Percentiles rank a stretch among this genome's conserved stretches.
Evolutionary conservation across 306 rosid genomes (phyloP).

Genomic region (Geum urbanum): DNA sequence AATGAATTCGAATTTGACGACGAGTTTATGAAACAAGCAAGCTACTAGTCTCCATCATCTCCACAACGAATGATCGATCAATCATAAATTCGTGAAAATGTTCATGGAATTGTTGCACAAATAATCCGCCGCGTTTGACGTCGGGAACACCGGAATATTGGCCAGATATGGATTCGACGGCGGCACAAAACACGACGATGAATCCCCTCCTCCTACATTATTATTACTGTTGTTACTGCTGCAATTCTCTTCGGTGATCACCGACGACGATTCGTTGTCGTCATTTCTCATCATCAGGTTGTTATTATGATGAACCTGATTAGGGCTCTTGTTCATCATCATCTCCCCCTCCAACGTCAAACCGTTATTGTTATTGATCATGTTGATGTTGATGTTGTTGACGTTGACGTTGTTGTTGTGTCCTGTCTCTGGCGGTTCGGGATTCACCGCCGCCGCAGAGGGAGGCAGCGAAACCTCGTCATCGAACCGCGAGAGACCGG

Average conservation of each 20-base stretch:
- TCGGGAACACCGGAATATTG: conserved; percentile 26
- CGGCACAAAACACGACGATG: conserved; percentile 42
- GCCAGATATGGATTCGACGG: conserved; percentile 38
- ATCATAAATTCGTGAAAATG: conserved; percentile 31
- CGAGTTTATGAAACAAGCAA: neutral
- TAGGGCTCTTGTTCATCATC: conserved; percentile 6
- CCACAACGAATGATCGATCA: neutral
- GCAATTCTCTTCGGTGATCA: conserved; percentile 43
- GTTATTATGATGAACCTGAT: neutral
- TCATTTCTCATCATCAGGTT: conserved; percentile 25
- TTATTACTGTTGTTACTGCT: conserved; percentile 15
- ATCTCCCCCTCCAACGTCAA: conserved; percentile 8
- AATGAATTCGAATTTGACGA: neutral
- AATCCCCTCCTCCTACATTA: neutral
- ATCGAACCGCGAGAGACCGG: conserved; percentile 41
- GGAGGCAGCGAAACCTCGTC: neutral
- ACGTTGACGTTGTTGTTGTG: neutral
- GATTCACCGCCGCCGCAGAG: neutral
- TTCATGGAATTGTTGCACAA: conserved; percentile 30
- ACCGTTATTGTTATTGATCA: neutral
- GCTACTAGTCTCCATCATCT: neutral
- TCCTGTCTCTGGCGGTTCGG: neutral
- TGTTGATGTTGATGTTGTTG: neutral
- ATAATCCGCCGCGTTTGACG: conserved; percentile 31
- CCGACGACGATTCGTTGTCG: conserved; percentile 66